These are phyloP conservation scores for Hypoxylon fuscum DNA, from an alignment of 495 filamentous ascomycete genomes.

Conservation along the genomic window DNA sequence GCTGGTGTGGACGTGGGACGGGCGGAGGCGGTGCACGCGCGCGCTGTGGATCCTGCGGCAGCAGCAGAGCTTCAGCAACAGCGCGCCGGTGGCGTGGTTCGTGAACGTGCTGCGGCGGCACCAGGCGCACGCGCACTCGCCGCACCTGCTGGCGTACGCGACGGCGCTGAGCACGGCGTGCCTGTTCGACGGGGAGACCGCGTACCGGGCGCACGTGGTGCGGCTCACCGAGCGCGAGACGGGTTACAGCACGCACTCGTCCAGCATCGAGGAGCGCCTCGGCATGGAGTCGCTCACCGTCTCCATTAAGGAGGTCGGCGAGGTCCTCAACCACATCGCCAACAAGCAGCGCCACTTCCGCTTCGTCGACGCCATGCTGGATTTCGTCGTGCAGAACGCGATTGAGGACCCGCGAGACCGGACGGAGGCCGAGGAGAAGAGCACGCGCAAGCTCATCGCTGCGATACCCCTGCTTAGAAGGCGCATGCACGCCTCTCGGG, in stretches of 20 bases:
- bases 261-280: constrained; percentile 23
- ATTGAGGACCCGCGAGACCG: background rate
- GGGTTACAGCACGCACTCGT: constrained; percentile 26
- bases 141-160: constrained; percentile 34
- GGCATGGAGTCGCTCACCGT: constrained; percentile 26
- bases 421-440: background rate
- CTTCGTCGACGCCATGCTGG: constrained; percentile 17
- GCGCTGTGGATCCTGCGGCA: constrained; percentile 32
- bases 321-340: constrained; percentile 27
- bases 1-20: constrained; percentile 39
- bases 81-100: constrained; percentile 29
- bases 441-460: constrained; percentile 16
- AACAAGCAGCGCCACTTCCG: constrained; percentile 34
- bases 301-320: constrained; percentile 32
- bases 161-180: constrained; percentile 33
- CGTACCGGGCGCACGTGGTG: constrained; percentile 31
- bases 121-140: constrained; percentile 25
- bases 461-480: constrained; percentile 32
- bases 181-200: constrained; percentile 33
- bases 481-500: constrained; percentile 34
- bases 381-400: constrained; percentile 27
- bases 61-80: constrained; percentile 15
- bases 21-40: constrained; percentile 11
- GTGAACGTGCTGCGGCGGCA: constrained; percentile 30
- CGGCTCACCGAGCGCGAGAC: constrained; percentile 33